Evolutionary conservation across 2,329 filamentous ascomycete genomes (phyloP).

Genomic region (Microdochium trichocladiopsis): DNA sequence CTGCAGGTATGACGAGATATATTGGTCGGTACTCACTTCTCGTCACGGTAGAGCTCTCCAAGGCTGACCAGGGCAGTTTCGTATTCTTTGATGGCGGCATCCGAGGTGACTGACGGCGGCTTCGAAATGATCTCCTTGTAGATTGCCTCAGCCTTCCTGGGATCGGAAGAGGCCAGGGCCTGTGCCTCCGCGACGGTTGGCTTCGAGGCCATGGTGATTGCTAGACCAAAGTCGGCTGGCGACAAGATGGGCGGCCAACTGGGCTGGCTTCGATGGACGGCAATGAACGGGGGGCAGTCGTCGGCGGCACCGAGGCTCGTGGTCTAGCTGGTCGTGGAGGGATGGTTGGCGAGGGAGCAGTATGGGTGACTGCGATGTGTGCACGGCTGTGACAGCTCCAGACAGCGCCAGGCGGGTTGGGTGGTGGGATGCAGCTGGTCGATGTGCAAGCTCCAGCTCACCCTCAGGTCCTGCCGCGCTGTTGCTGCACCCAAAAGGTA

Average conservation of each 20-base stretch:
- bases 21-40: conserved; percentile 51
- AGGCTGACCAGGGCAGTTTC: conserved; percentile 82
- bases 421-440: background rate
- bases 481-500: background rate
- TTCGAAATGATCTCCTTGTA: conserved; percentile 88
- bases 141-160: conserved; percentile 74
- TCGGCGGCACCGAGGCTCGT: too few species aligned
- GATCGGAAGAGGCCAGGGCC: conserved; percentile 72
- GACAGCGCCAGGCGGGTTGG: background rate
- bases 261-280: too few species aligned
- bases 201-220: conserved; percentile 18
- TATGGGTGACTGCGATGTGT: too few species aligned
- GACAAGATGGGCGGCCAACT: background rate
- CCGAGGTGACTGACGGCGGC: conserved; percentile 73
- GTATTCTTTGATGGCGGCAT: conserved; percentile 84
- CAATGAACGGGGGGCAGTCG: too few species aligned
- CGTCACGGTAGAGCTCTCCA: conserved; percentile 87
- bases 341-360: too few species aligned
- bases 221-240: background rate
- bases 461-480: background rate
- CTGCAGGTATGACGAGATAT: background rate
- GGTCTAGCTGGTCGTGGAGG: too few species aligned
- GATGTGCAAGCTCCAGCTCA: background rate
- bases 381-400: background rate
- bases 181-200: conserved; percentile 73